These are phyloP conservation scores for Diaporthe amygdali DNA, from an alignment of 2,329 filamentous ascomycete genomes.

Conservation along the genomic window DNA sequence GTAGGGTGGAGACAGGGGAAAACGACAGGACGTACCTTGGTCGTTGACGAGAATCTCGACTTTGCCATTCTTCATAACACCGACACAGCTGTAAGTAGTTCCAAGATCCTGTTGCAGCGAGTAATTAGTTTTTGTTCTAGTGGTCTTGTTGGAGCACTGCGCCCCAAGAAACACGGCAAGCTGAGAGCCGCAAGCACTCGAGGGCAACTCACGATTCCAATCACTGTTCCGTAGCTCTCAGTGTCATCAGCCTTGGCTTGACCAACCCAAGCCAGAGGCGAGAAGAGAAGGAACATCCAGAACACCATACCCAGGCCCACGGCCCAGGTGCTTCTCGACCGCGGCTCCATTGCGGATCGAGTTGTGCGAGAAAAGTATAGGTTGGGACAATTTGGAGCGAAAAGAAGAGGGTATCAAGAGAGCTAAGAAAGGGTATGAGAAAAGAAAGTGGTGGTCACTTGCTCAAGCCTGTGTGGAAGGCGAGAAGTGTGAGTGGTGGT, in stretches of 20 bases:
- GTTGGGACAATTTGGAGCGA: slow-evolving; percentile 31
- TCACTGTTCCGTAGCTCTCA: slow-evolving; percentile 85
- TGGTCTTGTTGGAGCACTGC: neutral
- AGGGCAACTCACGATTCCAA: slow-evolving; percentile 75
- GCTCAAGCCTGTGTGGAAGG: slow-evolving; percentile 23
- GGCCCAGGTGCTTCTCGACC: slow-evolving; percentile 30
- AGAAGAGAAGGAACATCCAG: slow-evolving; percentile 90
- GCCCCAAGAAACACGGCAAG: neutral
- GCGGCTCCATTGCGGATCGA: slow-evolving; percentile 28
- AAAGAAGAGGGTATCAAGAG: slow-evolving; percentile 35
- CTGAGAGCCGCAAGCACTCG: neutral
- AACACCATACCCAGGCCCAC: slow-evolving; percentile 82
- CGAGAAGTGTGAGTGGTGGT: slow-evolving; percentile 4
- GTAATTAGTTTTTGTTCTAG: slow-evolving; percentile 30
- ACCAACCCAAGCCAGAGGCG: slow-evolving; percentile 84
- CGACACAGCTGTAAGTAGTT: slow-evolving; percentile 88
- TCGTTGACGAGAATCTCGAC: slow-evolving; percentile 96
- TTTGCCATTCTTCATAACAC: slow-evolving; percentile 95
- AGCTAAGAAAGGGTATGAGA: slow-evolving; percentile 29
- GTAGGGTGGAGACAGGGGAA: neutral
- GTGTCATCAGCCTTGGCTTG: slow-evolving; percentile 75
- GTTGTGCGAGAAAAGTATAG: slow-evolving; percentile 8
- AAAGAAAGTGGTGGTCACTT: slow-evolving; percentile 15
- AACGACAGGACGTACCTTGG: slow-evolving; percentile 54
- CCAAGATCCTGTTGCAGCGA: slow-evolving; percentile 68